Base-by-base conservation (phyloP, 345 rosid species). In the Brassica incana region DNA sequence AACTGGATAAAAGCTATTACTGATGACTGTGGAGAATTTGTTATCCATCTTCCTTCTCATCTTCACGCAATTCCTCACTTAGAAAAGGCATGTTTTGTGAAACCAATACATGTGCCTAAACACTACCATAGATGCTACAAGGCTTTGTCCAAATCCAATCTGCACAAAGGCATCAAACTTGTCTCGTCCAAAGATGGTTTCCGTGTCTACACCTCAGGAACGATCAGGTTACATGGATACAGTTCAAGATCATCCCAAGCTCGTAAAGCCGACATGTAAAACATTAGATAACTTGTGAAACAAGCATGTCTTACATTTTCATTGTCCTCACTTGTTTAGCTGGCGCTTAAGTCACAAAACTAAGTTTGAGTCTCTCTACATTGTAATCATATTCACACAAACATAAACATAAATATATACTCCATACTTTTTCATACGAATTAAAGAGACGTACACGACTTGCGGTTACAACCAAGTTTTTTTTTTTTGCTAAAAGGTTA, bases 151-250 rank as follows among this genome's bases (percentile, higher is more conserved):
- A 81, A 67, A 77, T 71, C 78, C 29, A 81, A 61, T 14, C 29
- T 11, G 38, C 84, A 77, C 70, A 81, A 69, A 81, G 25, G 56
- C 5, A 73, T 82, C 66, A 77, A 67, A 20, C 72, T 82, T 14
- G 78, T 77, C 58, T 82, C 81, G 3, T 77, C 84, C 1, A 77
- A 54, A 18, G 68, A 77, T 38, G 84, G 78, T 9, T 67, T 68
- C 56, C 84, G 84, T n/a, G 75, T 77, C n/a, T 82, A 82, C 72
- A 61, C 78, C 32, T 68, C 84, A 68, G 84, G 82, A 59, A 68
- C 52, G 1, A 82, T 82, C 45, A 77, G 2, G 78, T 23, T 73
- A 62, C 72, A 73, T 50, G 77, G 80, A 65, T 23, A 43, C 29
- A 66, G 73, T 76, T 71, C 83, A 81, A 81, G 59, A 81, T 0